Conservation (phyloP, 257 asterid genomes). For the Leptodermis oblonga region DNA sequence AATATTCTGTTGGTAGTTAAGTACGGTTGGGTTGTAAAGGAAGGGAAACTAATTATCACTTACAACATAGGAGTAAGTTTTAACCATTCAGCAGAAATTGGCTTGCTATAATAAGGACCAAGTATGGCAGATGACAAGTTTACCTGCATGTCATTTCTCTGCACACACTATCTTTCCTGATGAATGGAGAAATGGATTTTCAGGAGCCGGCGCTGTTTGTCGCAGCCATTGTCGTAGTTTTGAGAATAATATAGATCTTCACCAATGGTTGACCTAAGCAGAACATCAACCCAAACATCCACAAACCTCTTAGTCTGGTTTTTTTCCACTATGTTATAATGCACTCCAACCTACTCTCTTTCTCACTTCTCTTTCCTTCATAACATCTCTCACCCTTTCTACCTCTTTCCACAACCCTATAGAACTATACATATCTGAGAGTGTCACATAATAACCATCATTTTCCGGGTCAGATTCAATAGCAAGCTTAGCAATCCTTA, state of each 20-base stretch:
- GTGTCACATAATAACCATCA: constrained; percentile 61
- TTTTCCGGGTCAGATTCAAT: constrained; percentile 71
- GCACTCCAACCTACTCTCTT: constrained; percentile 79
- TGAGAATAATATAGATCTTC: not conserved
- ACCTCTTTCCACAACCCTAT: constrained; percentile 75
- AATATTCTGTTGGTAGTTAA: no score
- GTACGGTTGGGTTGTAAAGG: no score
- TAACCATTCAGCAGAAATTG: no score
- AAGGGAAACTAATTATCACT: not conserved
- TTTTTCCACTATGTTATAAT: constrained; percentile 25
- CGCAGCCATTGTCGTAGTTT: not conserved
- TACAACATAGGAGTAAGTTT: not conserved
- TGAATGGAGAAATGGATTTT: not conserved
- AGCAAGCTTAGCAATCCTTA: constrained; percentile 65
- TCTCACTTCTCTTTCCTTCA: constrained; percentile 56
- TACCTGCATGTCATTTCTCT: constrained; percentile 9
- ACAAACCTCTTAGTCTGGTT: not conserved
- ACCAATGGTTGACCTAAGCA: not conserved
- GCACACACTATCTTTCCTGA: not conserved
- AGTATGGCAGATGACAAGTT: not conserved
- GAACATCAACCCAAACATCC: not conserved
- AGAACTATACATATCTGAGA: constrained; percentile 63
- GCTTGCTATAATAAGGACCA: no score
- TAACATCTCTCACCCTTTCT: constrained; percentile 43
- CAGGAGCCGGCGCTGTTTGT: not conserved